These are phyloP conservation scores for Apiospora sp. DNA, from an alignment of 2,329 filamentous ascomycete genomes.

Conservation along the genomic window DNA sequence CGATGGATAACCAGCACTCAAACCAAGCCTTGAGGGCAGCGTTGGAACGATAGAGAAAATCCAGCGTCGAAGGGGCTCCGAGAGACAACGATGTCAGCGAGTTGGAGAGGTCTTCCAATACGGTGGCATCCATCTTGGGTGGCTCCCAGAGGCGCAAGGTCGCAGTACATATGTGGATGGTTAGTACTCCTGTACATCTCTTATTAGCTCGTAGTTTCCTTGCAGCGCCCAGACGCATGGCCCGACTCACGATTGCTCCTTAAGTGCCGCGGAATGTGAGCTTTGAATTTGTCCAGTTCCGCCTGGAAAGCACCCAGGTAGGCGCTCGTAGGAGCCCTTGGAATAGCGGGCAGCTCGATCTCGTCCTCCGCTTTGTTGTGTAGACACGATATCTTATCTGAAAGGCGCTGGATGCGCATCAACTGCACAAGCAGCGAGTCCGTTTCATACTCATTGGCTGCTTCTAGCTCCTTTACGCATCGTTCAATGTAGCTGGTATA, in stretches of 20 bases:
- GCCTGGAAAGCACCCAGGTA: slow-evolving; percentile 55
- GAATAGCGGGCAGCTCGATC: slow-evolving; percentile 44
- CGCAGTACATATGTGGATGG: slow-evolving; percentile 50
- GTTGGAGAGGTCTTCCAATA: slow-evolving; percentile 53
- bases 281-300: slow-evolving; percentile 53
- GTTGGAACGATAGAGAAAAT: slow-evolving; percentile 58
- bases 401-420: slow-evolving; percentile 58
- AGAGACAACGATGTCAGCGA: slow-evolving; percentile 49
- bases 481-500: slow-evolving; percentile 61
- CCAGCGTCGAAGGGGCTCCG: slow-evolving; percentile 52
- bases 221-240: not conserved
- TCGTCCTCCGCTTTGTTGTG: slow-evolving; percentile 45
- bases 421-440: slow-evolving; percentile 57
- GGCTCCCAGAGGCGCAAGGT: slow-evolving; percentile 57
- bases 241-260: slow-evolving; percentile 47
- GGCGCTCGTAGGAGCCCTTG: slow-evolving; percentile 51
- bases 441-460: slow-evolving; percentile 52
- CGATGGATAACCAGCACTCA: slow-evolving; percentile 55
- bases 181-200: slow-evolving; percentile 45
- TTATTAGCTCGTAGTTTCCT: not conserved
- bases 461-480: slow-evolving; percentile 56
- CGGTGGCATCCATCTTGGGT: slow-evolving; percentile 49
- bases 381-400: slow-evolving; percentile 56
- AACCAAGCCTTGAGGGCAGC: slow-evolving; percentile 58
- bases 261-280: slow-evolving; percentile 46